Percentiles rank a stretch among this genome's conserved stretches.
Conservation (phyloP, 176 grass and related monocot genomes). For the Lolium perenne region DNA sequence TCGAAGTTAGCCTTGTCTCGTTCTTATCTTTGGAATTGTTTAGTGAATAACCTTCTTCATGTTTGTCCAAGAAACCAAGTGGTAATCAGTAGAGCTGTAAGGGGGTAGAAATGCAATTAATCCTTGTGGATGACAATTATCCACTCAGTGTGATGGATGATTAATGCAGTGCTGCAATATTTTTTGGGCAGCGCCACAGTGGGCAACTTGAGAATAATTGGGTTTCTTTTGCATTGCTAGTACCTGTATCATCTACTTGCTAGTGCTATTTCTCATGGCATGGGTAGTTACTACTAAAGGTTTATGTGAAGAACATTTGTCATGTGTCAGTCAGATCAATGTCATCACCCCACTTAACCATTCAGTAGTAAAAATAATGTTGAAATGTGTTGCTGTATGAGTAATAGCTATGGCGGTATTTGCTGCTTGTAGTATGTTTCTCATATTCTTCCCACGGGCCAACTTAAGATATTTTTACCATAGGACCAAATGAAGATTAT, state of each 20-base stretch:
- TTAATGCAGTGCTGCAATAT: neutral
- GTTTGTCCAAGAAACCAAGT: slow-evolving; percentile 16
- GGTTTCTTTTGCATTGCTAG: neutral
- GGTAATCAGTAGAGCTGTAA: neutral
- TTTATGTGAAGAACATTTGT: neutral
- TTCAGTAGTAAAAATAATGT: neutral
- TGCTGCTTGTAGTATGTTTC: neutral
- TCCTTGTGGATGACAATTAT: neutral
- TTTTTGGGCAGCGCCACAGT: neutral
- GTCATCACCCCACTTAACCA: neutral
- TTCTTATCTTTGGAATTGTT: slow-evolving; percentile 7
- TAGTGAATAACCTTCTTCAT: neutral
- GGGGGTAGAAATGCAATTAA: neutral
- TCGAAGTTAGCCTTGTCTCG: neutral
- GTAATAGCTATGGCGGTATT: slow-evolving; percentile 5
- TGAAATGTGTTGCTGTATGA: slow-evolving; percentile 27
- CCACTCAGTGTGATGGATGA: neutral
- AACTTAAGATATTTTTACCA: neutral
- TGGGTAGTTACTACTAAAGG: slow-evolving; percentile 9
- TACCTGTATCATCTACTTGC: neutral
- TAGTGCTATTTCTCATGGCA: slow-evolving; percentile 21
- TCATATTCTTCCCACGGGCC: neutral
- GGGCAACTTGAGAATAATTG: neutral
- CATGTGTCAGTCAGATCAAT: neutral
- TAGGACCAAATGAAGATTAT: slow-evolving; percentile 4